phyloP scores from a whole-genome alignment of 2,329 filamentous ascomycete species.

The Aspergillus ibericus region DNA sequence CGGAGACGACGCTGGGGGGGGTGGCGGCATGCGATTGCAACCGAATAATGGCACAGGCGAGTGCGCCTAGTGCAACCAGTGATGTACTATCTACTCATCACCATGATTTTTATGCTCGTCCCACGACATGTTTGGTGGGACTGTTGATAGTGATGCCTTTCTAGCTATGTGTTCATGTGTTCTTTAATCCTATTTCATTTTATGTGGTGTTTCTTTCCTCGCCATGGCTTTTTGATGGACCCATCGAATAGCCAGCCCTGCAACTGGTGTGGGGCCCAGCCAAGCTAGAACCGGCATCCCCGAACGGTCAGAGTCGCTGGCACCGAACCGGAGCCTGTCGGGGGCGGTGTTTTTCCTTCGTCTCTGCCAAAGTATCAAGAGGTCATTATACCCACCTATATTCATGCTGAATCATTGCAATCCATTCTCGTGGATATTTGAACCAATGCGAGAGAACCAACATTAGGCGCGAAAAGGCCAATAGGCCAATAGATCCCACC shows the following conservation, averaged over 20 bases:
- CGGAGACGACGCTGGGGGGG: background rate
- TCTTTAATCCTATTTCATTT: background rate
- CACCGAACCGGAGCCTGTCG: too few species aligned
- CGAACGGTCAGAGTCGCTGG: too few species aligned
- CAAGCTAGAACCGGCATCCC: background rate
- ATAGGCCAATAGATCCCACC: too few species aligned
- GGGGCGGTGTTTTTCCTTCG: too few species aligned
- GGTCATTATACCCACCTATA: too few species aligned
- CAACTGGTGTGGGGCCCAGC: background rate
- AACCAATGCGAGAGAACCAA: too few species aligned
- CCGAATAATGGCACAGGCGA: background rate
- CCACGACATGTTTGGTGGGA: background rate
- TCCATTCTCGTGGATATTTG: too few species aligned
- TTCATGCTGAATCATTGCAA: too few species aligned
- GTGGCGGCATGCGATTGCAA: background rate
- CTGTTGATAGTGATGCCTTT: constrained; percentile 1
- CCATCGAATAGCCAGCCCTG: background rate
- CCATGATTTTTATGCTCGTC: background rate
- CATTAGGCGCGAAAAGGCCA: too few species aligned
- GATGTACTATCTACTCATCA: background rate
- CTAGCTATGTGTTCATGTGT: constrained; percentile 2
- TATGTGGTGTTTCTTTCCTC: background rate
- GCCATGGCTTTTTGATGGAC: background rate
- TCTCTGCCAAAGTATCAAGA: too few species aligned
- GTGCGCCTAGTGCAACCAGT: background rate